Percentiles rank a stretch among this genome's conserved stretches.
Evolutionary conservation across 192 early-diverging fungal genomes (phyloP).

Genomic region (Coemansia sp.): DNA sequence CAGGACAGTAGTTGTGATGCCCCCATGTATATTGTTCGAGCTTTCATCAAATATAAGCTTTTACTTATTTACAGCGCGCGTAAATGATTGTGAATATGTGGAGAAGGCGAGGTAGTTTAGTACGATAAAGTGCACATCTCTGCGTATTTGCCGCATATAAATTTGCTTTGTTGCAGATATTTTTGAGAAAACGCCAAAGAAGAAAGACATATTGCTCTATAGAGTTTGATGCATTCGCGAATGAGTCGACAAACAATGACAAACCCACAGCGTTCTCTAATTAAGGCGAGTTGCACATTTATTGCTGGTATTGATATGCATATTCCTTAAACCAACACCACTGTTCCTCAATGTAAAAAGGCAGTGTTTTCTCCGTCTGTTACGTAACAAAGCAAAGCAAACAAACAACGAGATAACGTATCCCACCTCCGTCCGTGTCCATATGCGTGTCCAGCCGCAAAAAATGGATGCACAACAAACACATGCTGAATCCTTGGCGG

Average conservation of each 20-base stretch:
- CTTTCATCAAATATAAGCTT: neutral
- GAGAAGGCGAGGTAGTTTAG: neutral
- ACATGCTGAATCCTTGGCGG: too few species aligned
- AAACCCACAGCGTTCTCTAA: too few species aligned
- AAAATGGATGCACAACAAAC: too few species aligned
- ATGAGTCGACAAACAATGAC: neutral
- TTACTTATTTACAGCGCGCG: too few species aligned
- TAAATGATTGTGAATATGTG: too few species aligned
- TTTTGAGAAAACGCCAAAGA: neutral
- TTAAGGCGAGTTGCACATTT: too few species aligned
- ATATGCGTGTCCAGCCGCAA: too few species aligned
- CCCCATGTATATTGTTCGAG: neutral
- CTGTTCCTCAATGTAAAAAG: neutral
- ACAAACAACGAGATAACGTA: too few species aligned
- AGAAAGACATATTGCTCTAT: neutral
- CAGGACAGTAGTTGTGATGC: conserved; percentile 12
- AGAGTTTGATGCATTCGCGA: neutral
- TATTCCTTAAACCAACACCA: neutral
- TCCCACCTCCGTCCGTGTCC: too few species aligned
- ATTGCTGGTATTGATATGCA: neutral
- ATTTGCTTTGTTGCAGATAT: neutral
- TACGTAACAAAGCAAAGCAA: too few species aligned
- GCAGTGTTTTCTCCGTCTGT: too few species aligned
- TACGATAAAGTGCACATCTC: neutral
- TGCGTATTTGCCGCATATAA: too few species aligned